Evolutionary conservation across 495 filamentous ascomycete genomes (phyloP).

Genomic region (Letharia columbiana): DNA sequence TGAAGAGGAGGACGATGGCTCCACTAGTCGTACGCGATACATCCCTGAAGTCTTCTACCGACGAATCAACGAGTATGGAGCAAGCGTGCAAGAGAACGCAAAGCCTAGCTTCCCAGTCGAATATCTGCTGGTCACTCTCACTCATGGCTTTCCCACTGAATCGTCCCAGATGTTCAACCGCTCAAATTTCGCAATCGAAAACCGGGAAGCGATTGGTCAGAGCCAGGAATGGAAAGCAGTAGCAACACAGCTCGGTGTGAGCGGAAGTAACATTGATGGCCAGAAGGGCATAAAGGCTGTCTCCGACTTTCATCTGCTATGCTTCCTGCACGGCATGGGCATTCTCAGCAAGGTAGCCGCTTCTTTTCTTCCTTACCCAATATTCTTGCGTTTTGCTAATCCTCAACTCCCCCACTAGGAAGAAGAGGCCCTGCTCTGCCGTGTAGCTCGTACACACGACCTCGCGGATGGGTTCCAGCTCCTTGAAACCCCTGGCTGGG

Average conservation of each 20-base stretch:
- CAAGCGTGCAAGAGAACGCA: constrained; percentile 91
- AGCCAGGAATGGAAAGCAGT: constrained; percentile 64
- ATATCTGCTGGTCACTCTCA: constrained; percentile 90
- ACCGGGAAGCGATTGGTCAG: constrained; percentile 75
- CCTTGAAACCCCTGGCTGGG: constrained; percentile 79
- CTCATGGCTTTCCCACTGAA: constrained; percentile 86
- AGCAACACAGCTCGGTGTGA: constrained; percentile 51
- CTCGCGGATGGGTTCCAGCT: constrained; percentile 70
- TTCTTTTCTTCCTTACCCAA: not conserved
- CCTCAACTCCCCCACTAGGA: constrained; percentile 47
- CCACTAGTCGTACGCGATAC: constrained; percentile 66
- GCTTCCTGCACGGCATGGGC: constrained; percentile 70
- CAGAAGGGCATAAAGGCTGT: constrained; percentile 57
- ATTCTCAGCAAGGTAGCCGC: constrained; percentile 71
- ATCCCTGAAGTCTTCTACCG: constrained; percentile 98
- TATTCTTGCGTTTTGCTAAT: not conserved
- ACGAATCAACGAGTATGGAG: constrained; percentile 91
- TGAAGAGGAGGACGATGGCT: constrained; percentile 75
- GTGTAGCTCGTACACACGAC: constrained; percentile 70
- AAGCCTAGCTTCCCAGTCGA: constrained; percentile 95
- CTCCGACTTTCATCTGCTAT: constrained; percentile 89
- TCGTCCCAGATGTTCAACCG: constrained; percentile 64
- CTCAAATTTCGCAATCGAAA: constrained; percentile 75
- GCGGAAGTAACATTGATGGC: constrained; percentile 42
- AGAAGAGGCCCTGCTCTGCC: constrained; percentile 79